Evolutionary conservation across 768 basidiomycete species (phyloP), one percentile per base, ranked within the genome.

Genomic region (Cystobasidium onofrii): DNA sequence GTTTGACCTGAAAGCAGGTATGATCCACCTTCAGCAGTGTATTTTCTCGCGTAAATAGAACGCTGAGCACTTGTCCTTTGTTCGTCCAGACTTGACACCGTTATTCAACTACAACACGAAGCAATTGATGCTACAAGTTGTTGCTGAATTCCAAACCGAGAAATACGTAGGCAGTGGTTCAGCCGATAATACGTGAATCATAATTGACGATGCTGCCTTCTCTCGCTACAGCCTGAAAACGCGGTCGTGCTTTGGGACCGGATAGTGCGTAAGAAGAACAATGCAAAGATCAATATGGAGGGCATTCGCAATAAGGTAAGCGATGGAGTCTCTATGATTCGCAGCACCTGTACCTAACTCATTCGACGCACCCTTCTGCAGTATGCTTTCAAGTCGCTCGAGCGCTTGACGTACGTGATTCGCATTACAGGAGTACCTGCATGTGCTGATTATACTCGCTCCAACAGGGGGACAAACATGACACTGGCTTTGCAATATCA

Each of bases 91-190:
- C 82, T 83, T 95, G 3, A 83, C 86, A 10, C 87, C 92, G 15
- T 84, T 95, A 34, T 95, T 93, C 82, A 83, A 93, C 82, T 95
- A 92, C 92, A 95, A 95, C 81, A 94, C 92, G n/a, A 95, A 95
- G 81, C 92, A 95, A 79, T 79, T 95, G 13, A 94, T 95, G 80
- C 80, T 94, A 15, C 92, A 90, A 78, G 85, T 95, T 39, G 86
- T 88, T 77, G 92, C 90, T 0, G 91, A 94, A 80, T 94, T 92
- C 79, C 84, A 84, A 39, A 89, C 88, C 69, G 81, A 84, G 0
- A 82, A 88, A 80, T 87, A 90, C 60, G 92, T 92, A 80, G 82
- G 90, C 81, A 23, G 25, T 57, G 20, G 33, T 20, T 44, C 25
- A 3, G n/a, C 17, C 57, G 29, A 44, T 50, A 34, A n/a, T 64